A percentile compares a stretch with the other conserved stretches of the same genome.
These are phyloP conservation scores for Cutaneotrichosporon cutaneum DNA, from an alignment of 1,284 basidiomycete species.

Conservation along the genomic window DNA sequence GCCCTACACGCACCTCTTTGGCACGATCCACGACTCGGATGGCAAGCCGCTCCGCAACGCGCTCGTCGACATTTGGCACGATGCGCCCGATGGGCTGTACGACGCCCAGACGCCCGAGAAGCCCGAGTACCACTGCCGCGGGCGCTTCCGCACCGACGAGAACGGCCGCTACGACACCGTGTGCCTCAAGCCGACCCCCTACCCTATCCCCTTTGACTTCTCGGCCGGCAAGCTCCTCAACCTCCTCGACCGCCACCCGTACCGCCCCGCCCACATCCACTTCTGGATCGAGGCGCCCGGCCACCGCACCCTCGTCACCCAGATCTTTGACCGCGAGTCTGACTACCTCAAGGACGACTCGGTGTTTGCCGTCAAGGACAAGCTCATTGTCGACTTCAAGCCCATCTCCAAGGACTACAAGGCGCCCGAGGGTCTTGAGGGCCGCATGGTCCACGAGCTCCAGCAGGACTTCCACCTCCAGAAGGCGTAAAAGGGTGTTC, in stretches of 20 bases:
- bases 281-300: conserved; percentile 37
- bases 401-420: conserved; percentile 20
- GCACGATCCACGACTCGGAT: conserved; percentile 35
- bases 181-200: conserved; percentile 48
- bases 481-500: conserved; percentile 1
- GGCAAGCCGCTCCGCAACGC: conserved; percentile 47
- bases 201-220: conserved; percentile 51
- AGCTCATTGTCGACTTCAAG: conserved; percentile 28
- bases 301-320: conserved; percentile 39
- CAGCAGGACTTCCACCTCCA: conserved; percentile 30
- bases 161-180: conserved; percentile 42
- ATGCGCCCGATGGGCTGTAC: conserved; percentile 49
- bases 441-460: conserved; percentile 26
- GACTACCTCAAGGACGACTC: conserved; percentile 50
- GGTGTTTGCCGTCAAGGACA: conserved; percentile 52
- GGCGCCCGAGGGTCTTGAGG: conserved; percentile 18
- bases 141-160: conserved; percentile 43
- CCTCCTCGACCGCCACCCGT: conserved; percentile 45
- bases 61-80: conserved; percentile 51
- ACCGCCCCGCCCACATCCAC: conserved; percentile 51
- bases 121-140: conserved; percentile 46
- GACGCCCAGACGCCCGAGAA: conserved; percentile 49
- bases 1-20: conserved; percentile 40
- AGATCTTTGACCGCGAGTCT: conserved; percentile 48
- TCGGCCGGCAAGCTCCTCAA: conserved; percentile 46